Percentiles rank a stretch among this genome's conserved stretches.
These are phyloP conservation scores for Echeveria elegans DNA, from an alignment of 164 flowering plant genomes.

Conservation along the genomic window DNA sequence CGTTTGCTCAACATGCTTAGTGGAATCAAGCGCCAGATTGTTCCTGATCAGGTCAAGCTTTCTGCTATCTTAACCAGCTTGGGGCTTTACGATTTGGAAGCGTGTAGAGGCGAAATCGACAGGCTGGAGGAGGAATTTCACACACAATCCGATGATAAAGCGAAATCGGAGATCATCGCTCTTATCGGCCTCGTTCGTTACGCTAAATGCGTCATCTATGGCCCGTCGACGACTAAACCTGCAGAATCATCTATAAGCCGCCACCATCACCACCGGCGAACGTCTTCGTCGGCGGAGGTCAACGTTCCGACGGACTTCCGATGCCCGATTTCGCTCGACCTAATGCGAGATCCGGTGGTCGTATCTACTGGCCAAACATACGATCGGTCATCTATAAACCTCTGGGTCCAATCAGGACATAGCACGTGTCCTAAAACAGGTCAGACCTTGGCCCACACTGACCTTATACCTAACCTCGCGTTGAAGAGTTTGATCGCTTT, in stretches of 20 bases:
- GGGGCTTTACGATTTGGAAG: slow-evolving; percentile 31
- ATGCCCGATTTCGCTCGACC: slow-evolving; percentile 71
- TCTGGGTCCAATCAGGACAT: slow-evolving; percentile 81
- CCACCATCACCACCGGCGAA: slow-evolving; percentile 7
- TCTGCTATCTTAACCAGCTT: slow-evolving; percentile 26
- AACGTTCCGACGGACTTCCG: slow-evolving; percentile 61
- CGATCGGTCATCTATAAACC: slow-evolving; percentile 53
- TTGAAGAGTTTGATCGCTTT: slow-evolving; percentile 54
- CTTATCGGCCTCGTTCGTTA: slow-evolving; percentile 67
- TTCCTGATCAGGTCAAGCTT: slow-evolving; percentile 41
- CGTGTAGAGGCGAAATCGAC: slow-evolving; percentile 64
- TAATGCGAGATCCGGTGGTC: slow-evolving; percentile 87
- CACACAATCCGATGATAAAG: slow-evolving; percentile 36
- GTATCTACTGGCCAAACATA: slow-evolving; percentile 88
- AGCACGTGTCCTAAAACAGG: slow-evolving; percentile 88
- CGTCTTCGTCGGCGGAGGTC: slow-evolving; percentile 18
- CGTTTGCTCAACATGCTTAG: slow-evolving; percentile 39
- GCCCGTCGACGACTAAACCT: slow-evolving; percentile 34
- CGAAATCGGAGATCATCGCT: slow-evolving; percentile 29
- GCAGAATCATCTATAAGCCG: not conserved
- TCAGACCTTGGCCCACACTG: slow-evolving; percentile 48
- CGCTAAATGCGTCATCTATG: slow-evolving; percentile 65
- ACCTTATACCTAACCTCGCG: slow-evolving; percentile 54
- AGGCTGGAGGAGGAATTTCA: slow-evolving; percentile 54
- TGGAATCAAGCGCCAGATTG: slow-evolving; percentile 39